Evolutionary conservation across 2,329 filamentous ascomycete species (phyloP), one percentile per base, ranked within the genome.

Genomic region (Nigrospora oryzae): DNA sequence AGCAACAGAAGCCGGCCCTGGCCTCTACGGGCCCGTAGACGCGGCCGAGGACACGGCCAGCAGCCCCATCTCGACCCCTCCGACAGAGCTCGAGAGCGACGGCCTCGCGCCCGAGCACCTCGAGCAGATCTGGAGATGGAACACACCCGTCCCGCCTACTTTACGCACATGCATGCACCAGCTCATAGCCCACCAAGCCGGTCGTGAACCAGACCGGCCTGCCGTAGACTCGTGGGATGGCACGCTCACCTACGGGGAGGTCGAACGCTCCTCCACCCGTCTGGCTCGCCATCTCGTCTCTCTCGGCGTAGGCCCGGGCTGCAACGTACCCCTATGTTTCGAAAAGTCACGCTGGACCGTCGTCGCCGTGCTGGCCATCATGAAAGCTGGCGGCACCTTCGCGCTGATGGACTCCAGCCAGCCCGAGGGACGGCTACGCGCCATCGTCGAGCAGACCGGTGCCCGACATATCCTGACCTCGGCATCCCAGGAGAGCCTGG

Each of bases 91-190:
- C 13, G 56, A 56, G 34, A 54, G 52, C 42, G 56, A 59, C 13
- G 49, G 49, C n/a, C 49, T 61, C 37, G 54, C 57, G 5, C 33
- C 52, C 30, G 57, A 63, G 19, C 67, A 74, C 47, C 53, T 73
- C 15, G 58, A 66, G 13, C 67, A 69, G 47, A 56, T 76, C 40
- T 73, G 70, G 68, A 49, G 51, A 16, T 74, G 71, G 70, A 74
- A 74, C 51, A 57, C 62, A 15, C 54, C 56, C 1, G 53, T 73
- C 3, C 67, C 70, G 1, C 59, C 64, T 0, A 61, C 62, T 3
- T 54, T 74, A 16, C 53, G 64, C 15, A 57, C 54, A 38, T 71
- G 68, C 49, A 70, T 73, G 60, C 73, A 75, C 48, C 67, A 73
- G 36, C 55, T 74, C 45, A 65, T 76, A 44, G 58, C 61, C 11